A percentile compares a stretch with the other conserved stretches of the same genome.
These are phyloP conservation scores for Ricinus communis DNA, from an alignment of 345 rosid genomes.

Conservation along the genomic window DNA sequence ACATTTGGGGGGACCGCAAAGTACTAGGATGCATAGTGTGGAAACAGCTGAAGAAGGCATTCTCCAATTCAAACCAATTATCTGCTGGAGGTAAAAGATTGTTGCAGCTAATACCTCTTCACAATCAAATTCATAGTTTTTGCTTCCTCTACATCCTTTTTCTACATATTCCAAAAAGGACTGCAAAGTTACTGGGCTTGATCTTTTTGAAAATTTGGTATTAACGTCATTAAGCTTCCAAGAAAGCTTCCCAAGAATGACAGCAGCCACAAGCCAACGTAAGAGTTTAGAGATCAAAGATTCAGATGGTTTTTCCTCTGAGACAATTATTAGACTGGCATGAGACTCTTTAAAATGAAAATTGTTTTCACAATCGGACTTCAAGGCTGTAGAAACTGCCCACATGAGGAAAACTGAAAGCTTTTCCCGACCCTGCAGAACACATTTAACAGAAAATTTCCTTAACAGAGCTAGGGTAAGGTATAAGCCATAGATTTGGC, in stretches of 20 bases:
- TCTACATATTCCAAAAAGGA: conserved; percentile 43
- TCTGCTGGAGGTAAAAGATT: conserved; percentile 62
- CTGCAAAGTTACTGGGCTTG: conserved; percentile 39
- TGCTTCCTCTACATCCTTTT: conserved; percentile 32
- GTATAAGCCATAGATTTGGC: neutral
- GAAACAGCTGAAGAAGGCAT: conserved; percentile 61
- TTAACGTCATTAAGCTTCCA: conserved; percentile 24
- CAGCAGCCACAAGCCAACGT: conserved; percentile 84
- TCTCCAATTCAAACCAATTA: conserved; percentile 41
- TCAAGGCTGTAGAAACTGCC: conserved; percentile 67
- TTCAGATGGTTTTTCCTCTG: conserved; percentile 40
- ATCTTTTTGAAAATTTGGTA: conserved; percentile 27
- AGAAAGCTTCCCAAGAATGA: conserved; percentile 63
- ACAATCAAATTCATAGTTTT: conserved; percentile 20
- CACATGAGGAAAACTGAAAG: conserved; percentile 67
- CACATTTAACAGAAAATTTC: conserved; percentile 15
- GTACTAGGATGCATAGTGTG: conserved; percentile 62
- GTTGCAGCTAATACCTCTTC: conserved; percentile 48
- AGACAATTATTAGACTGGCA: conserved; percentile 18
- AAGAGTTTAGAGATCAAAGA: conserved; percentile 60
- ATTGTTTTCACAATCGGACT: conserved; percentile 39
- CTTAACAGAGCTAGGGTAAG: neutral
- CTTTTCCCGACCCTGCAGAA: conserved; percentile 56
- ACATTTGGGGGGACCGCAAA: conserved; percentile 31
- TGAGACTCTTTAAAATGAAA: conserved; percentile 25